These are phyloP conservation scores for Zopfia rhizophila DNA, from an alignment of 2,329 filamentous ascomycete genomes.

Conservation along the genomic window DNA sequence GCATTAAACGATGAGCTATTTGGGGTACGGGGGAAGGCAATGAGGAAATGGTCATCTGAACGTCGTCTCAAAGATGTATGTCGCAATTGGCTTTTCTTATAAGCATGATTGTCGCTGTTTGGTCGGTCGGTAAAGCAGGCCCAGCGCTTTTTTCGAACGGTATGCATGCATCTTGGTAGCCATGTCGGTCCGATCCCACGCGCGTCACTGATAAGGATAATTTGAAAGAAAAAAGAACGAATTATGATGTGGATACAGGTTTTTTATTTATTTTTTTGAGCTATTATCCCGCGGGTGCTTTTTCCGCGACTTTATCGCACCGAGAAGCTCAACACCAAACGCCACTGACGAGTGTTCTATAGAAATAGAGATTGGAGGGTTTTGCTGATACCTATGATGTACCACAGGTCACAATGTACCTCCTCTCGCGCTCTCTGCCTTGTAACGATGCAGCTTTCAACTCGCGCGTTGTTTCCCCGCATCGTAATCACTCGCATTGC, in stretches of 20 bases:
- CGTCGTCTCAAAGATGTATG: background rate
- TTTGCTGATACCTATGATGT: too few species aligned
- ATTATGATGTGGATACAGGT: too few species aligned
- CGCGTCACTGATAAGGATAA: too few species aligned
- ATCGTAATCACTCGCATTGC: too few species aligned
- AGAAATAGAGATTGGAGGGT: too few species aligned
- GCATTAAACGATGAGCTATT: conserved; percentile 37
- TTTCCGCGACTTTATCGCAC: background rate
- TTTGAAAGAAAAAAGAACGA: too few species aligned
- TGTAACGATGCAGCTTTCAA: too few species aligned
- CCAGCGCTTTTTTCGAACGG: conserved; percentile 10
- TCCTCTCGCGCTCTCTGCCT: too few species aligned
- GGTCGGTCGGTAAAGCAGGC: conserved; percentile 18
- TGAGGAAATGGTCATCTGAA: conserved; percentile 32
- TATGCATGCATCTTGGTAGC: conserved; percentile 4
- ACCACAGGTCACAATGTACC: too few species aligned
- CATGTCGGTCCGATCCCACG: conserved; percentile 6
- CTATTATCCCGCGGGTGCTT: conserved; percentile 5
- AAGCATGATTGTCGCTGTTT: conserved; percentile 5
- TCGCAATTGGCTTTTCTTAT: conserved; percentile 9
- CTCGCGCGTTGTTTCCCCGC: too few species aligned
- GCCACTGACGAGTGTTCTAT: conserved; percentile 19
- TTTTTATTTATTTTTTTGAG: too few species aligned
- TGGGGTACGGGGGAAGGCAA: conserved; percentile 4
- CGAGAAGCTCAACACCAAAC: conserved; percentile 1